Evolutionary conservation across 2,329 filamentous ascomycete genomes (phyloP).

Genomic region (Aureobasidium sp.): DNA sequence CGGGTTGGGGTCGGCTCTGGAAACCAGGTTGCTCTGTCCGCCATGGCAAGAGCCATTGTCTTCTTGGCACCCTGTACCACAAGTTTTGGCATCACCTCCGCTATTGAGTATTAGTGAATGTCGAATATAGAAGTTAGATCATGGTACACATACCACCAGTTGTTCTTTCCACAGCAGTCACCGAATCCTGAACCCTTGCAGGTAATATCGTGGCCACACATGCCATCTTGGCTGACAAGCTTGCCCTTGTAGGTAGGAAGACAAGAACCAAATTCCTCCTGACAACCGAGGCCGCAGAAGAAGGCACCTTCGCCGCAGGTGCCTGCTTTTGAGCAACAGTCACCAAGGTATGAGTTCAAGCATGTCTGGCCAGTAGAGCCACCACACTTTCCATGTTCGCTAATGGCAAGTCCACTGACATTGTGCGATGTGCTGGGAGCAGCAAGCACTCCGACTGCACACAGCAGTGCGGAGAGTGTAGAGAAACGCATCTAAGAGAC

Average conservation of each 20-base stretch:
- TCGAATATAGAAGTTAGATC: too few relatives aligned
- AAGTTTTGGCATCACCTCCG: background rate
- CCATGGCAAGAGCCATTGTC: background rate
- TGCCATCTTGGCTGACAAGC: slow-evolving; percentile 10
- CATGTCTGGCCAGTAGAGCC: slow-evolving; percentile 11
- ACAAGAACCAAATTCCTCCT: slow-evolving; percentile 13
- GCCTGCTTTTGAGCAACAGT: slow-evolving; percentile 11
- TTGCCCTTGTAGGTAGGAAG: slow-evolving; percentile 10
- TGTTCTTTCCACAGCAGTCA: slow-evolving; percentile 12
- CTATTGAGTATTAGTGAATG: background rate
- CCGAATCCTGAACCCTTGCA: slow-evolving; percentile 16
- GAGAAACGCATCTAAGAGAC: background rate
- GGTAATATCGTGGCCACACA: slow-evolving; percentile 16
- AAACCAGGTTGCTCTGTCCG: background rate
- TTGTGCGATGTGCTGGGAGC: slow-evolving; percentile 1
- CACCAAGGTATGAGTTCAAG: slow-evolving; percentile 16
- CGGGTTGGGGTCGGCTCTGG: slow-evolving; percentile 15
- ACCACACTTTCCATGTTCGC: slow-evolving; percentile 14
- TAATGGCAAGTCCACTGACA: background rate
- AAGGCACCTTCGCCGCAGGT: slow-evolving; percentile 4
- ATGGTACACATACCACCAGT: slow-evolving; percentile 11
- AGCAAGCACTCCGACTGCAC: slow-evolving; percentile 19
- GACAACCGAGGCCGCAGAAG: slow-evolving; percentile 19
- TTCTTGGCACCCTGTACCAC: slow-evolving; percentile 2
- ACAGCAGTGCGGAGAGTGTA: slow-evolving; percentile 16